These are phyloP conservation scores for Harringtonia lauricola DNA, from an alignment of 2,329 filamentous ascomycete genomes.

Conservation along the genomic window DNA sequence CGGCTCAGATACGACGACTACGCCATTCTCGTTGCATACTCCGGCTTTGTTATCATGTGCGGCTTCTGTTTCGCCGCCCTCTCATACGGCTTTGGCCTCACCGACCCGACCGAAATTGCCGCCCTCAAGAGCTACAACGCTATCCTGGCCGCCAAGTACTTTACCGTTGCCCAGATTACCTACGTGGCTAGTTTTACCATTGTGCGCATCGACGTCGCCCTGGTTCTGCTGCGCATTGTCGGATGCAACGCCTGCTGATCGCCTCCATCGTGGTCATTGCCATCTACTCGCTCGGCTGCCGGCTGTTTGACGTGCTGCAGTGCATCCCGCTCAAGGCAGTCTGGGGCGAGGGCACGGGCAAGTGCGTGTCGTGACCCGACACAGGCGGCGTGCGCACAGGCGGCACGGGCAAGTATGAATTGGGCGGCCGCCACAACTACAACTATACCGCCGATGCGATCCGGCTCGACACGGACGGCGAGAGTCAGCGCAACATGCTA, in stretches of 20 bases:
- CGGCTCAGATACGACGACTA: slow-evolving; percentile 1
- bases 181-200: slow-evolving; percentile 1
- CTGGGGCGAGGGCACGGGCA: slow-evolving; percentile 1
- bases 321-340: neutral
- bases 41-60: slow-evolving; percentile 1
- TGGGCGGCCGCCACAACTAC: neutral
- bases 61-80: neutral
- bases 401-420: neutral
- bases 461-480: neutral
- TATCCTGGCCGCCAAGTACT: neutral
- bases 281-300: neutral
- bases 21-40: neutral
- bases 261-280: neutral
- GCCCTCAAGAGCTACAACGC: neutral
- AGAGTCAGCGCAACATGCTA: neutral
- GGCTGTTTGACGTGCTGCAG: neutral
- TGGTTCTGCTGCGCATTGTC: slow-evolving; percentile 1
- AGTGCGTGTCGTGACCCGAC: neutral
- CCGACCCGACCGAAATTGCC: neutral
- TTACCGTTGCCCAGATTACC: slow-evolving; percentile 1
- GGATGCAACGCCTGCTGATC: neutral
- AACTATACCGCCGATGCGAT: neutral
- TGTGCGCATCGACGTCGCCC: slow-evolving; percentile 1
- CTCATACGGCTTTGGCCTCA: neutral
- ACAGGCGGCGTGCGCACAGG: neutral